phyloP scores from a whole-genome alignment of 2,329 filamentous ascomycete genomes.

The Colletotrichum sp. region DNA sequence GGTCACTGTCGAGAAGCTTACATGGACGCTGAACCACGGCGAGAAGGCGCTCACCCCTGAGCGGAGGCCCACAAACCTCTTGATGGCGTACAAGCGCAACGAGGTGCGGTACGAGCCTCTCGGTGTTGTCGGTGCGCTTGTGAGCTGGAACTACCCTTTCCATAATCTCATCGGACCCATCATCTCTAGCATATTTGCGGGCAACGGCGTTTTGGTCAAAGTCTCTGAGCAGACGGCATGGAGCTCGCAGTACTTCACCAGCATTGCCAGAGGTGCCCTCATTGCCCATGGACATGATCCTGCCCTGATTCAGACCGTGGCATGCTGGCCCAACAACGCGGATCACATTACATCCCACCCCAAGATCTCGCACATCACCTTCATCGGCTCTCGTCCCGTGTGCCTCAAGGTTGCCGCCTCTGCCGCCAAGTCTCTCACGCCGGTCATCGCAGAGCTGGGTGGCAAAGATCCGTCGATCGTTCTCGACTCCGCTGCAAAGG shows the following conservation, averaged over 20 bases:
- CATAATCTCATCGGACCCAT: conserved; percentile 94
- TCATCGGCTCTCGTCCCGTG: conserved; percentile 89
- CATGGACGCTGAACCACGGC: conserved; percentile 92
- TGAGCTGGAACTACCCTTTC: conserved; percentile 98
- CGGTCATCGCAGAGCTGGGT: conserved; percentile 88
- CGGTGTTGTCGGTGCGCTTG: conserved; percentile 88
- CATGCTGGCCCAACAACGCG: conserved; percentile 87
- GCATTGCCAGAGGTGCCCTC: conserved; percentile 80
- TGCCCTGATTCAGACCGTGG: conserved; percentile 81
- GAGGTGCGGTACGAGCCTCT: conserved; percentile 89
- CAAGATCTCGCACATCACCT: conserved; percentile 86
- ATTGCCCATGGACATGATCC: conserved; percentile 82
- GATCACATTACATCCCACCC: conserved; percentile 84
- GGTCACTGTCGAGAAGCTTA: conserved; percentile 90
- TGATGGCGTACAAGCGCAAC: conserved; percentile 97
- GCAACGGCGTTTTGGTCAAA: conserved; percentile 92
- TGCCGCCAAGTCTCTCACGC: conserved; percentile 85
- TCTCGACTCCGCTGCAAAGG: conserved; percentile 73
- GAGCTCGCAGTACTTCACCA: conserved; percentile 83
- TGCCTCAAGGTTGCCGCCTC: conserved; percentile 88
- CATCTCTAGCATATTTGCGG: conserved; percentile 88
- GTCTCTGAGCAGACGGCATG: conserved; percentile 95
- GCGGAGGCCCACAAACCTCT: conserved; percentile 80
- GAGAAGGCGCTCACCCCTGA: conserved; percentile 78
- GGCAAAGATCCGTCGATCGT: conserved; percentile 94